phyloP scores from a whole-genome alignment of 176 grass and related monocot genomes.

The Musa itinerans region DNA sequence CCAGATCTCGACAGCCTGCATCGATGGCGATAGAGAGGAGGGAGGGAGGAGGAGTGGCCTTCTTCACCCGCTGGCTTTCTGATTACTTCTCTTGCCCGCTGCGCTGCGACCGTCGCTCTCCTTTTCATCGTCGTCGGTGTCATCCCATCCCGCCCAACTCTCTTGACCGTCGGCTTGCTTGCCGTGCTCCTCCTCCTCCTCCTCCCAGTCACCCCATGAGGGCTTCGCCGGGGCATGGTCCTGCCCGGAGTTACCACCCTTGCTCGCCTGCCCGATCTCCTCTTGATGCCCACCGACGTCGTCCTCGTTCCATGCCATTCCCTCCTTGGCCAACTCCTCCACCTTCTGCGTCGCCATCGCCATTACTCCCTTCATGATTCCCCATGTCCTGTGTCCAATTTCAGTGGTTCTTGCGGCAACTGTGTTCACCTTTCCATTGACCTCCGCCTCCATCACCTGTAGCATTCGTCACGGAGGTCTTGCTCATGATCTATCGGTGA shows the following conservation, averaged over 20 bases:
- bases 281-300: not conserved
- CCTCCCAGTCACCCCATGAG: not conserved
- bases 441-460: conserved; percentile 80
- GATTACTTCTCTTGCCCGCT: conserved; percentile 23
- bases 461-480: no score
- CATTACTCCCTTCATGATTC: conserved; percentile 86
- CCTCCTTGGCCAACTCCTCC: conserved; percentile 20
- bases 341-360: conserved; percentile 84
- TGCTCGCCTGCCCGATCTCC: not conserved
- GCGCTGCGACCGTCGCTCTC: conserved; percentile 47
- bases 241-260: not conserved
- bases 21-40: no score
- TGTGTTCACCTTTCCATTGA: conserved; percentile 79
- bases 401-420: conserved; percentile 85
- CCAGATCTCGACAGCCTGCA: no score
- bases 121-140: conserved; percentile 41
- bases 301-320: conserved; percentile 45
- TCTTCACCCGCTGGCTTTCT: no score
- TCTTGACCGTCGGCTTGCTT: conserved; percentile 5
- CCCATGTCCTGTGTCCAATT: conserved; percentile 78
- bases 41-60: no score
- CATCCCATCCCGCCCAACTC: conserved; percentile 79
- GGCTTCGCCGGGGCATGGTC: not conserved
- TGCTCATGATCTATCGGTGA: no score
- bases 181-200: not conserved